A percentile compares a stretch with the other conserved stretches of the same genome.
These are phyloP conservation scores for Teratosphaeria gauchensis DNA, from an alignment of 2,329 filamentous ascomycete genomes.

Conservation along the genomic window DNA sequence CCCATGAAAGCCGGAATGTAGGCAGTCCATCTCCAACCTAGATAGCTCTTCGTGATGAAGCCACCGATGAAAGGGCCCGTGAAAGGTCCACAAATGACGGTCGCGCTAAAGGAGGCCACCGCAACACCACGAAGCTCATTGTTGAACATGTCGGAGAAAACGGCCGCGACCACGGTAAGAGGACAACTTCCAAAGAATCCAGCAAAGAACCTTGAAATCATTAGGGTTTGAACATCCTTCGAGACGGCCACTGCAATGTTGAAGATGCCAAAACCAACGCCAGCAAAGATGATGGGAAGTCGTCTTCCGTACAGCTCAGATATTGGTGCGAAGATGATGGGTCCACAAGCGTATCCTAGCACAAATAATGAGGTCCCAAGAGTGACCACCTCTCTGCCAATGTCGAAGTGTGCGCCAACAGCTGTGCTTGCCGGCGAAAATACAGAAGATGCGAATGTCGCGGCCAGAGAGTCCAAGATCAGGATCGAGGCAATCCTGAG, in stretches of 20 bases:
- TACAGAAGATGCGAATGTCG: constrained; percentile 50
- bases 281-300: constrained; percentile 23
- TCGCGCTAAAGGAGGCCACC: constrained; percentile 27
- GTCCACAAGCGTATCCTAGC: constrained; percentile 29
- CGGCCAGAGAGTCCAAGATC: constrained; percentile 59
- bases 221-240: constrained; percentile 29
- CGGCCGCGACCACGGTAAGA: constrained; percentile 38
- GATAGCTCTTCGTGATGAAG: constrained; percentile 23
- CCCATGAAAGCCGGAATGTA: constrained; percentile 48
- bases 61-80: constrained; percentile 24
- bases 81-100: constrained; percentile 7
- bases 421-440: constrained; percentile 32
- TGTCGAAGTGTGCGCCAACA: constrained; percentile 34
- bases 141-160: constrained; percentile 33
- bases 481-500: constrained; percentile 53
- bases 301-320: constrained; percentile 29
- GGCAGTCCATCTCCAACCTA: constrained; percentile 43
- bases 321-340: constrained; percentile 42
- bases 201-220: constrained; percentile 30
- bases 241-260: constrained; percentile 36
- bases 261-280: constrained; percentile 33
- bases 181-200: constrained; percentile 30
- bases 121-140: constrained; percentile 24
- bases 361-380: constrained; percentile 31
- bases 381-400: constrained; percentile 30